Conservation (phyloP, 2,329 filamentous ascomycete genomes). For the Cladosporium colombiae region DNA sequence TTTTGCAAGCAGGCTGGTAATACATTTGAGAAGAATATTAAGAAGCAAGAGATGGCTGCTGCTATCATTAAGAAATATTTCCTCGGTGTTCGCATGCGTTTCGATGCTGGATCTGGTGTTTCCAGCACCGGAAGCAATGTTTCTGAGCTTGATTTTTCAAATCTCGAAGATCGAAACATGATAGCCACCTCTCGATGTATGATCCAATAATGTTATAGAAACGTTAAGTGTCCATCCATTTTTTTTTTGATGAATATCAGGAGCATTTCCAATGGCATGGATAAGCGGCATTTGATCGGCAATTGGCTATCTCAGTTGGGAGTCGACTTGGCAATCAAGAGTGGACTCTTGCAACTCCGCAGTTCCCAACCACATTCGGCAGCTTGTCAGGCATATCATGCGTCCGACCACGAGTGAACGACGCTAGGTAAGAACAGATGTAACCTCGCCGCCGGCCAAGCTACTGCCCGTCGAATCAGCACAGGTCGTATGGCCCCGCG, state of each 20-base stretch:
- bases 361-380: background rate
- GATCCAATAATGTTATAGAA: background rate
- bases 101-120: background rate
- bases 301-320: background rate
- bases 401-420: background rate
- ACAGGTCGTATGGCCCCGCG: background rate
- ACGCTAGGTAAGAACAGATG: constrained; percentile 1
- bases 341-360: background rate
- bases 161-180: background rate
- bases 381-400: background rate
- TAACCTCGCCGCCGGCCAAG: background rate
- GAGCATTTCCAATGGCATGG: background rate
- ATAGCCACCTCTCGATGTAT: background rate
- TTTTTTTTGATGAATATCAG: background rate
- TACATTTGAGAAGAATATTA: background rate
- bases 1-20: background rate
- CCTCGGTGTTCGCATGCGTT: background rate
- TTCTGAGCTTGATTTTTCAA: background rate
- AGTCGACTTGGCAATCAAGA: background rate
- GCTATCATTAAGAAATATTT: background rate
- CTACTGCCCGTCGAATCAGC: background rate
- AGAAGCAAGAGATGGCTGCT: background rate
- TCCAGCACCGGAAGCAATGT: constrained; percentile 3
- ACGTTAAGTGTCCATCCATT: too few species aligned
- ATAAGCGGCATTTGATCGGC: constrained; percentile 8